Evolutionary conservation across 2,329 filamentous ascomycete genomes (phyloP).

Genomic region (Pestalotiopsis sp.): DNA sequence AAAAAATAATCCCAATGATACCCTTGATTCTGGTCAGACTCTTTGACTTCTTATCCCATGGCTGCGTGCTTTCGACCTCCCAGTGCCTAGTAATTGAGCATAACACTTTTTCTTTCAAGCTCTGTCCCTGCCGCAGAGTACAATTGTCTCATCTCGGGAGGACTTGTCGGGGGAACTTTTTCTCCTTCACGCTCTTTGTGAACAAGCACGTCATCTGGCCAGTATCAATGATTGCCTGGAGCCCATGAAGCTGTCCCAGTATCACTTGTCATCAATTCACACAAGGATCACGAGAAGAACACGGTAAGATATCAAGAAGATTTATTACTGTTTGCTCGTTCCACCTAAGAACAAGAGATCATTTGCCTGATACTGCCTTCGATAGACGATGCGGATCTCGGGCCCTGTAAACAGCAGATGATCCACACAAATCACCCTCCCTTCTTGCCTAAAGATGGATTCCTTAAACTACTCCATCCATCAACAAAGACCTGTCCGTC

Average conservation of each 20-base stretch:
- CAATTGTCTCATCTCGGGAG: too few relatives aligned
- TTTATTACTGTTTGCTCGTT: slow-evolving; percentile 7
- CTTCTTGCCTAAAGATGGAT: slow-evolving; percentile 13
- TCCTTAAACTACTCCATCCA: slow-evolving; percentile 1
- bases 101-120: too few relatives aligned
- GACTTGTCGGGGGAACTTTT: too few relatives aligned
- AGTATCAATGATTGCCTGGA: neutral
- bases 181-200: too few relatives aligned
- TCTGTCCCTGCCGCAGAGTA: too few relatives aligned
- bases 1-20: slow-evolving; percentile 13
- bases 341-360: slow-evolving; percentile 16
- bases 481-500: slow-evolving; percentile 1
- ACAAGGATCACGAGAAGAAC: neutral
- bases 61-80: neutral
- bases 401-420: slow-evolving; percentile 10
- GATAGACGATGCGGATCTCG: neutral
- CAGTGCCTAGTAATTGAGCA: neutral
- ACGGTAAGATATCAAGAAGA: neutral
- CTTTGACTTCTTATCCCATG: neutral
- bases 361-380: neutral
- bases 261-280: neutral
- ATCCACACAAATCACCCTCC: neutral
- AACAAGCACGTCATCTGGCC: neutral
- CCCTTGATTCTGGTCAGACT: neutral
- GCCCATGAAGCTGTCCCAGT: neutral